Base-by-base conservation (phyloP, 1,284 basidiomycete species). In the Rhizopogon hawkerae region DNA sequence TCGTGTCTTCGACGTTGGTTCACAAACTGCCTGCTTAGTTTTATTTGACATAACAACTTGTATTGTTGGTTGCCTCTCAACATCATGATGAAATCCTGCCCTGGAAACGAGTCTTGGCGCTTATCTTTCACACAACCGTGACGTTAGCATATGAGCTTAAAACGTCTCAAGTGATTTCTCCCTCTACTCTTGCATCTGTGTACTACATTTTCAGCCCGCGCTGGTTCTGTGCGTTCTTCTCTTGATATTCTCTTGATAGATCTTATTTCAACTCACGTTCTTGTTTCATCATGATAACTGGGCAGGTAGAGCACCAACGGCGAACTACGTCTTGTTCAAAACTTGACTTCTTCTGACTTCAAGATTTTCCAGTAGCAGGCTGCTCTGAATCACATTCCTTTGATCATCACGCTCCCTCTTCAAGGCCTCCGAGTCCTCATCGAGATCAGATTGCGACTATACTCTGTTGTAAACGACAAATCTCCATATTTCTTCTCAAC, bases 321-420 rank as follows among this genome's bases (percentile, higher is more conserved):
- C n/a, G 23, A 37, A 50, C n/a, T 16, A 50, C 7, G 14, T n/a
- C 14, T 21, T 14, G 26, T 31, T 18, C 34, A 33, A 39, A 31
- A 43, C 6, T 21, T 47, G 36, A 8, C 16, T 5, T 7, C 46
- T 47, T 7, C 46, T 47, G 21, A 21, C 41, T 23, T 21, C 18
- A n/a, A n/a, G 3, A 46, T 48, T 1, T 33, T 23, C 45, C 16
- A 48, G 29, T 23, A 10, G 14, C 8, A 45, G 43, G 5, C 35
- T 46, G 45, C 26, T 24, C 23, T 23, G 16, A 18, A 38, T 38
- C 39, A 45, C 47, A 49, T 38, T 35, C 55, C 53, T 16, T 51
- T 56, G 26, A 26, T 48, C 16, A 31, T 24, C 35, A 49, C 52
- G 21, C 36, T 50, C 58, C 23, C 53, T 63, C 18, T 18, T 31